Conservation (phyloP, 306 rosid species). For the Quercus variabilis region DNA sequence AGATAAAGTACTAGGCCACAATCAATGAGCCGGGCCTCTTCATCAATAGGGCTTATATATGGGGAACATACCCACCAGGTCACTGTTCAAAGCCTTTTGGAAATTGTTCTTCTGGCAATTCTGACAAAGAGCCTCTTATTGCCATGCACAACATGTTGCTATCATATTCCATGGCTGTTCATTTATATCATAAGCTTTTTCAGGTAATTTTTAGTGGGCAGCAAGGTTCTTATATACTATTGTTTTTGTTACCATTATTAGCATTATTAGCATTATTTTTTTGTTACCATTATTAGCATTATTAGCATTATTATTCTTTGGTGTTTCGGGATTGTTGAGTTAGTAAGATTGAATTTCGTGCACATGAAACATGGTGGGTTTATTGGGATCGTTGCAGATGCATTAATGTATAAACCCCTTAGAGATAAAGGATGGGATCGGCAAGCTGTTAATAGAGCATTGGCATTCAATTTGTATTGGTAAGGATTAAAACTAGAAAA, state of each 20-base stretch:
- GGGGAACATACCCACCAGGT: conserved; percentile 45
- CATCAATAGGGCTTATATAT: conserved; percentile 20
- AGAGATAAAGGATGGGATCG: conserved; percentile 44
- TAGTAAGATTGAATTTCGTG: neutral
- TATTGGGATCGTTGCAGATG: conserved; percentile 34
- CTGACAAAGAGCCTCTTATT: conserved; percentile 59
- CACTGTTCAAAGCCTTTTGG: conserved; percentile 69
- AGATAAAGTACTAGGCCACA: conserved; percentile 46
- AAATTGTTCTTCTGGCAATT: conserved; percentile 53
- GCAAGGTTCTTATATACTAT: conserved; percentile 1
- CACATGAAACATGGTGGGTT: conserved; percentile 51
- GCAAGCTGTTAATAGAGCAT: conserved; percentile 46
- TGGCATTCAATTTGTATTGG: conserved; percentile 48
- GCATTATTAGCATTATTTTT: no score
- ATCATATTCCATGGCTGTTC: conserved; percentile 62
- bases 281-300: no score
- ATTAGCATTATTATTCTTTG: no score
- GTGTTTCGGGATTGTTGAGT: neutral
- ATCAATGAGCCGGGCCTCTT: conserved; percentile 48
- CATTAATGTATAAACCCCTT: conserved; percentile 56
- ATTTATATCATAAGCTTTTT: conserved; percentile 44
- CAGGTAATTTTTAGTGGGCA: conserved; percentile 30
- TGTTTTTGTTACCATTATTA: neutral
- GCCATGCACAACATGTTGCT: conserved; percentile 62
- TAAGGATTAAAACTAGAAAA: neutral